These are phyloP conservation scores for Arachnomyces sp. DNA, from an alignment of 2,329 filamentous ascomycete genomes.

Conservation along the genomic window DNA sequence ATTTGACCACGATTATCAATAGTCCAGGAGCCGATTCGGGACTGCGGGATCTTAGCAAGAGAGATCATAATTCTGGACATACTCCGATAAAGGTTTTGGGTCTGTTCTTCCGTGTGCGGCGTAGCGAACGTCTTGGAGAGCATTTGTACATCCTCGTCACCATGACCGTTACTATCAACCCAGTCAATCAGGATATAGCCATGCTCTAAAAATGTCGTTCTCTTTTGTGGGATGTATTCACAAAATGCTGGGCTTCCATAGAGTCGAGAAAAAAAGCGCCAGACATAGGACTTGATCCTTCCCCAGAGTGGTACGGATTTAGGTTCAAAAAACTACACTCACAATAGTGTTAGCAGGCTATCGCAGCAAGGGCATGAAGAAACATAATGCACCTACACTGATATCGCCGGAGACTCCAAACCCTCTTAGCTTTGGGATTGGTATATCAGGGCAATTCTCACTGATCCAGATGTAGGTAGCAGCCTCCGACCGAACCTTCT, in stretches of 20 bases:
- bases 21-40: constrained; percentile 17
- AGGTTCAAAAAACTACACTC: constrained; percentile 8
- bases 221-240: constrained; percentile 7
- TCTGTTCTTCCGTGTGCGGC: constrained; percentile 10
- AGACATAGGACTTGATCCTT: constrained; percentile 8
- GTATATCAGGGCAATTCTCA: constrained; percentile 15
- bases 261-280: constrained; percentile 1
- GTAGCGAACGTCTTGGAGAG: constrained; percentile 5
- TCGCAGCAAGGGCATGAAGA: not conserved
- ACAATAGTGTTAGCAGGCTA: constrained; percentile 3
- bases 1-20: constrained; percentile 15
- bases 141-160: constrained; percentile 3
- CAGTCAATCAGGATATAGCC: constrained; percentile 12
- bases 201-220: constrained; percentile 5
- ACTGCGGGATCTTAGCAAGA: constrained; percentile 9
- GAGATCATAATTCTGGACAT: constrained; percentile 13
- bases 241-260: not conserved
- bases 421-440: constrained; percentile 13
- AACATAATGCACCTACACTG: constrained; percentile 8
- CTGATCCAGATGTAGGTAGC: constrained; percentile 16
- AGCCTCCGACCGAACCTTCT: constrained; percentile 17
- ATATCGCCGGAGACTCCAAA: constrained; percentile 18
- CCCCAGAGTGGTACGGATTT: constrained; percentile 6
- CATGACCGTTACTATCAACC: constrained; percentile 1
- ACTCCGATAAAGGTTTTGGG: constrained; percentile 12